These are phyloP conservation scores for Tillandsia fasciculata DNA, from an alignment of 176 grass and related monocot genomes.

Conservation along the genomic window DNA sequence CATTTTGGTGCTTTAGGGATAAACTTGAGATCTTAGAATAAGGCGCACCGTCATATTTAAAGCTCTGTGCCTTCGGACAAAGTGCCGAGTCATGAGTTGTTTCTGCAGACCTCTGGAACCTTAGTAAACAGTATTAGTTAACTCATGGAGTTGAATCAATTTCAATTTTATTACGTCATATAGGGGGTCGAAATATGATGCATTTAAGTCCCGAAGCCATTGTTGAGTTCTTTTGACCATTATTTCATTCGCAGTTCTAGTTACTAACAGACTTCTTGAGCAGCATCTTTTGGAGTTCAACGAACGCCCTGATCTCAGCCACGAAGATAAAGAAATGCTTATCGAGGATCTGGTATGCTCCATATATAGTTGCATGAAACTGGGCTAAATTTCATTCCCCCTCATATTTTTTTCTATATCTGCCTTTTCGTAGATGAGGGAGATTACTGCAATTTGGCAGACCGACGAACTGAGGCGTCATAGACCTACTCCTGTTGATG, in stretches of 20 bases:
- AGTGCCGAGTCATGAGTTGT: no score
- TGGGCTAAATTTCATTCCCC: neutral
- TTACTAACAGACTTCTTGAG: conserved; percentile 11
- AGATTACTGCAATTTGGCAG: conserved; percentile 93
- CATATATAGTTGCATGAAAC: conserved; percentile 2
- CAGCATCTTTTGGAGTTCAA: conserved; percentile 94
- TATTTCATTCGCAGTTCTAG: neutral
- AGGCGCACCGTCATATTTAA: no score
- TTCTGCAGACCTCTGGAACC: no score
- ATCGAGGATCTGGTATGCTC: conserved; percentile 84
- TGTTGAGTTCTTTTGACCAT: neutral
- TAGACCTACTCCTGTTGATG: conserved; percentile 94
- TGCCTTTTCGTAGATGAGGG: conserved; percentile 42
- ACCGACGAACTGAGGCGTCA: conserved; percentile 92
- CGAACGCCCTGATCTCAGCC: conserved; percentile 74
- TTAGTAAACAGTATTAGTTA: no score
- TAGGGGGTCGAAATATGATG: no score
- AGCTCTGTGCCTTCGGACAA: no score
- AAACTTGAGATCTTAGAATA: no score
- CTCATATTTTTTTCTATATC: conserved; percentile 7
- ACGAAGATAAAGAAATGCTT: conserved; percentile 87
- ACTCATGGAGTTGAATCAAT: no score
- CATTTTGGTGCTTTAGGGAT: no score
- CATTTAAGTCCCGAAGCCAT: neutral
- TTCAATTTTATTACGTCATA: no score